Evolutionary conservation across 2,329 filamentous ascomycete genomes (phyloP).

Genomic region (Albifimbria verrucaria): DNA sequence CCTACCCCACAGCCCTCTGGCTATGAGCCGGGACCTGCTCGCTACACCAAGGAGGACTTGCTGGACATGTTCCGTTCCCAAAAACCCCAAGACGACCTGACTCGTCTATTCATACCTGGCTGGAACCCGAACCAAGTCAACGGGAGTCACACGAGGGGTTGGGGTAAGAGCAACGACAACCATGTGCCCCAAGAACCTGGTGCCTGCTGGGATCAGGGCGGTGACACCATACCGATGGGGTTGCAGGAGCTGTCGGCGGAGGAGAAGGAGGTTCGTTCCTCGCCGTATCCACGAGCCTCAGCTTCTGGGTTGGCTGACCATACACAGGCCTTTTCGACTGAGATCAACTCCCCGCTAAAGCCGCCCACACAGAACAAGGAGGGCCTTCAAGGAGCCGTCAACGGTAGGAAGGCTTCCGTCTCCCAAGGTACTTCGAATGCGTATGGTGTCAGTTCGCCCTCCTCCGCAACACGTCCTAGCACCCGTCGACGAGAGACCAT

Average conservation of each 20-base stretch:
- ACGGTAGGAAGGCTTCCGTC: conserved; percentile 78
- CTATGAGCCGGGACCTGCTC: conserved; percentile 42
- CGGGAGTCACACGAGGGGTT: conserved; percentile 59
- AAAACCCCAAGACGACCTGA: conserved; percentile 50
- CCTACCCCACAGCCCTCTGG: conserved; percentile 26
- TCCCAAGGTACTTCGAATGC: conserved; percentile 64
- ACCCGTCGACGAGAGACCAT: conserved; percentile 79
- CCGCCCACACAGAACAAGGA: conserved; percentile 73
- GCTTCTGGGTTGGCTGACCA: conserved; percentile 15
- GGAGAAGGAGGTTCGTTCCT: conserved; percentile 55
- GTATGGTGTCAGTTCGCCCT: conserved; percentile 72
- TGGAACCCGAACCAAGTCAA: conserved; percentile 78
- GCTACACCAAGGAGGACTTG: conserved; percentile 78
- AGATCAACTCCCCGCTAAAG: conserved; percentile 93
- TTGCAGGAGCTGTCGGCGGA: conserved; percentile 65
- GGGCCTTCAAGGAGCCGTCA: conserved; percentile 54
- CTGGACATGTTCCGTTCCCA: conserved; percentile 65
- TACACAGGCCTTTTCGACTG: conserved; percentile 69
- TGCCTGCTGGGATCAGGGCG: conserved; percentile 81
- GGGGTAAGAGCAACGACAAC: conserved; percentile 75
- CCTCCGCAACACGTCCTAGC: conserved; percentile 65
- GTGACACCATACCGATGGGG: conserved; percentile 67
- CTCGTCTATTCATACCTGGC: conserved; percentile 66
- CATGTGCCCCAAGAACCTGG: conserved; percentile 79
- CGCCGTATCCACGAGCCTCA: conserved; percentile 4